phyloP scores from a whole-genome alignment of 352 stramenopile species.

The Globisporangium paddicum region DNA sequence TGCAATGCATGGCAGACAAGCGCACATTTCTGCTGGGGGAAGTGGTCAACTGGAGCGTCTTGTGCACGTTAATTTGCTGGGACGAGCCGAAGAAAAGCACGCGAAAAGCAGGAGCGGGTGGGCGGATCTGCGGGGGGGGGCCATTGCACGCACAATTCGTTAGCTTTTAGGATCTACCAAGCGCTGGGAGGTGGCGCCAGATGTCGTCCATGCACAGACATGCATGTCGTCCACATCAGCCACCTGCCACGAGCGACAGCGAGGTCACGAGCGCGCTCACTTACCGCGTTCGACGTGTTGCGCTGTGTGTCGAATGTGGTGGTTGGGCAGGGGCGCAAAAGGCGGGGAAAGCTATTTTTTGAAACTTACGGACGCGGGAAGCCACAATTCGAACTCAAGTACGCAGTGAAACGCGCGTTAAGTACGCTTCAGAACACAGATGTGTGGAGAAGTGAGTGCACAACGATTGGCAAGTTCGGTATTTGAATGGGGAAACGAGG shows the following conservation, averaged over 20 bases:
- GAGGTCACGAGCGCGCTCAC: not conserved
- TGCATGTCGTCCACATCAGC: not conserved
- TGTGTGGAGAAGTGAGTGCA: not conserved
- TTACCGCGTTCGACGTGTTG: not conserved
- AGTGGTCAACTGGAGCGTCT: not conserved
- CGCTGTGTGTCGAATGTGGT: not conserved
- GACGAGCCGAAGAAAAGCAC: not conserved
- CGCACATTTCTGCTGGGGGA: not conserved
- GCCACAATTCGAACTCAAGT: not conserved
- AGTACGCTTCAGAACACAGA: not conserved
- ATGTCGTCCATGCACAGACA: not conserved
- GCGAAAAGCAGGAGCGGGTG: not conserved
- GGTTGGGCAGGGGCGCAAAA: not conserved
- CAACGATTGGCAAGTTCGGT: not conserved
- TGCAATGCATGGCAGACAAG: not conserved
- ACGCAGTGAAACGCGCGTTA: not conserved
- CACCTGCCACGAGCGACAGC: not conserved
- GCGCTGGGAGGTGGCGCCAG: not conserved
- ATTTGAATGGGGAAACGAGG: not conserved
- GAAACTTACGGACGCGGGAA: not conserved
- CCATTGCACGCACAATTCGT: not conserved
- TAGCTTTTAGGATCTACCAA: not conserved
- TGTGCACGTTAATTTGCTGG: not conserved
- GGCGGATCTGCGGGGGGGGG: not conserved
- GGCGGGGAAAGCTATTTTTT: not conserved